These are phyloP conservation scores for Beta vulgaris DNA, from an alignment of 148 eudicot genomes.

Conservation along the genomic window DNA sequence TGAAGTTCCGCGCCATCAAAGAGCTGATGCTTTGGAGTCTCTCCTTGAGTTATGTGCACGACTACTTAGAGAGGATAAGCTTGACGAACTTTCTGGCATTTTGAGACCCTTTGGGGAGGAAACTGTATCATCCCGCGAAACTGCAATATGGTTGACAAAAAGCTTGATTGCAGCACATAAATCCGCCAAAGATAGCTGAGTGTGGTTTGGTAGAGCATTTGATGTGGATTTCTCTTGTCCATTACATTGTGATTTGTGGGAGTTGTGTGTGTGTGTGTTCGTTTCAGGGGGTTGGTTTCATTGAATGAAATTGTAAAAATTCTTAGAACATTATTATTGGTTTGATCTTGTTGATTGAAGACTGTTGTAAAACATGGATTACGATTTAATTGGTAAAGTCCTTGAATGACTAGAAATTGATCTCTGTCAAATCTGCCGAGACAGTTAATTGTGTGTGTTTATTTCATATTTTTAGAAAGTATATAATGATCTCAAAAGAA, in stretches of 20 bases:
- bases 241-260: neutral
- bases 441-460: neutral
- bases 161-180: constrained; percentile 82
- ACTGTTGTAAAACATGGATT: constrained; percentile 19
- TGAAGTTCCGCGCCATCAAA: constrained; percentile 51
- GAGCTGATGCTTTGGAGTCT: constrained; percentile 90
- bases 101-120: constrained; percentile 93
- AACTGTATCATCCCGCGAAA: constrained; percentile 82
- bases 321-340: neutral
- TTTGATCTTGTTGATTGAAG: constrained; percentile 26
- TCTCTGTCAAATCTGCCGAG: neutral
- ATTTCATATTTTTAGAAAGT: neutral
- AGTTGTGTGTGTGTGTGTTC: neutral
- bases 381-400: neutral
- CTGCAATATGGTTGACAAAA: constrained; percentile 95
- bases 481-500: neutral
- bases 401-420: neutral
- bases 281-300: neutral
- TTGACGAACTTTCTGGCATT: constrained; percentile 78
- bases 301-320: neutral
- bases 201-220: constrained; percentile 8
- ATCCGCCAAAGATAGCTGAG: constrained; percentile 33
- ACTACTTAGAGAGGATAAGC: constrained; percentile 70
- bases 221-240: constrained; percentile 4
- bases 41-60: constrained; percentile 93